phyloP scores from a whole-genome alignment of 768 basidiomycete genomes.

The Amanita pseudoporphyria region DNA sequence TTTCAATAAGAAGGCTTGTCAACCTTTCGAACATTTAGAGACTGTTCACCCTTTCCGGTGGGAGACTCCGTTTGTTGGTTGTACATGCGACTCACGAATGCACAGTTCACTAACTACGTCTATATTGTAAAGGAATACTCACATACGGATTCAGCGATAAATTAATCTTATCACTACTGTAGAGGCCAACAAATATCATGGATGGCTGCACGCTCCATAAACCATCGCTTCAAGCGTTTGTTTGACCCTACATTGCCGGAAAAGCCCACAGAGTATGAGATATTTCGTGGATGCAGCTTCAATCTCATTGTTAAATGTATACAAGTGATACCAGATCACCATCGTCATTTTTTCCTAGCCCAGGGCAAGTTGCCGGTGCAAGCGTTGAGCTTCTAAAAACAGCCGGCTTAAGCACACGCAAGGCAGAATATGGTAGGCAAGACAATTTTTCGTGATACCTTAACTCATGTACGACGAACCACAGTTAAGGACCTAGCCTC shows the following conservation, averaged over 20 bases:
- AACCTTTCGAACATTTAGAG: conserved; percentile 68
- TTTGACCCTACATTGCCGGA: conserved; percentile 71
- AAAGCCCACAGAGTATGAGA: conserved; percentile 38
- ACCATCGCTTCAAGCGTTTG: conserved; percentile 66
- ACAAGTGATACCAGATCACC: conserved; percentile 10
- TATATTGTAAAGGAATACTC: conserved; percentile 41
- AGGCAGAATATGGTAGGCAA: conserved; percentile 77
- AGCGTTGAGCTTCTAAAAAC: conserved; percentile 50
- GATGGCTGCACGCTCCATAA: conserved; percentile 79
- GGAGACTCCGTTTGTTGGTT: conserved; percentile 6
- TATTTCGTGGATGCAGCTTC: neutral
- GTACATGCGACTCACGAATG: neutral
- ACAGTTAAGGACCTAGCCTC: conserved; percentile 71
- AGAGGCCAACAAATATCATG: conserved; percentile 81
- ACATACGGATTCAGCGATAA: neutral
- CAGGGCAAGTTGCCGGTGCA: conserved; percentile 54
- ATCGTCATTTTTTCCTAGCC: conserved; percentile 51
- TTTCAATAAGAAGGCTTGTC: conserved; percentile 58
- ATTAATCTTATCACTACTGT: neutral
- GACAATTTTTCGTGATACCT: neutral
- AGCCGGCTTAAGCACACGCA: conserved; percentile 76
- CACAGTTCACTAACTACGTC: conserved; percentile 58
- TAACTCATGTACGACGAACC: conserved; percentile 1
- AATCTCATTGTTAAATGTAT: neutral
- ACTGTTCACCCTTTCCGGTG: conserved; percentile 79